phyloP scores from a whole-genome alignment of 208 protist species.

The Endotrypanum monterogeii region DNA sequence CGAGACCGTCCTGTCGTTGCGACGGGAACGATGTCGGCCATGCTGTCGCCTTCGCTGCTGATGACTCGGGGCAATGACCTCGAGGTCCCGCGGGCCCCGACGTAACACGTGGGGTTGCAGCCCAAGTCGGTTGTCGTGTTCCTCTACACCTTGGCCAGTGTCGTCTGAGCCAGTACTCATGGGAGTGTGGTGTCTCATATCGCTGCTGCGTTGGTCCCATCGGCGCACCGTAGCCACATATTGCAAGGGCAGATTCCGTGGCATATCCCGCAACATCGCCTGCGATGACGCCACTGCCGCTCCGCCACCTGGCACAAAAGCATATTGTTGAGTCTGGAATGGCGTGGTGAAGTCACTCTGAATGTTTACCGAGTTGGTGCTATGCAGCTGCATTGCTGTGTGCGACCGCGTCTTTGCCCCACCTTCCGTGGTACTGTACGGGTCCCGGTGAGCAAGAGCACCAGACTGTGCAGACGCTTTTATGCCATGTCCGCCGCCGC shows the following conservation, averaged over 20 bases:
- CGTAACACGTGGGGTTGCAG: not conserved
- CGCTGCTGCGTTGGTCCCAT: conserved; percentile 15
- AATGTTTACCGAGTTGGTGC: conserved; percentile 34
- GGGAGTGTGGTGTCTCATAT: not conserved
- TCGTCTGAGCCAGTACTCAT: not conserved
- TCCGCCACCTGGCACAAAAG: conserved; percentile 20
- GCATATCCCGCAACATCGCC: conserved; percentile 45
- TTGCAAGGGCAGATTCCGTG: conserved; percentile 46
- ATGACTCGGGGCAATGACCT: conserved; percentile 23
- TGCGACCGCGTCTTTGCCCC: not conserved
- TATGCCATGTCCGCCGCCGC: too few relatives aligned
- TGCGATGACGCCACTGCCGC: conserved; percentile 2
- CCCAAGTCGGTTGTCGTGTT: not conserved
- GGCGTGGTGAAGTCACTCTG: conserved; percentile 19
- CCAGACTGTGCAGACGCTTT: not conserved
- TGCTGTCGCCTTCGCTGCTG: conserved; percentile 6
- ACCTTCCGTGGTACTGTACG: not conserved
- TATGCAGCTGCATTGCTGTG: not conserved
- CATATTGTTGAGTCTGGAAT: conserved; percentile 27
- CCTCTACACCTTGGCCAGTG: not conserved
- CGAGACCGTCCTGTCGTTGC: not conserved
- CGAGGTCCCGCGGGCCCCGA: not conserved
- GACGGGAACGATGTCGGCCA: not conserved
- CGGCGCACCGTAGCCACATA: conserved; percentile 25
- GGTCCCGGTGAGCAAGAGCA: not conserved